These are phyloP conservation scores for Triangularia verruculosa DNA, from an alignment of 2,329 filamentous ascomycete genomes.

Conservation along the genomic window DNA sequence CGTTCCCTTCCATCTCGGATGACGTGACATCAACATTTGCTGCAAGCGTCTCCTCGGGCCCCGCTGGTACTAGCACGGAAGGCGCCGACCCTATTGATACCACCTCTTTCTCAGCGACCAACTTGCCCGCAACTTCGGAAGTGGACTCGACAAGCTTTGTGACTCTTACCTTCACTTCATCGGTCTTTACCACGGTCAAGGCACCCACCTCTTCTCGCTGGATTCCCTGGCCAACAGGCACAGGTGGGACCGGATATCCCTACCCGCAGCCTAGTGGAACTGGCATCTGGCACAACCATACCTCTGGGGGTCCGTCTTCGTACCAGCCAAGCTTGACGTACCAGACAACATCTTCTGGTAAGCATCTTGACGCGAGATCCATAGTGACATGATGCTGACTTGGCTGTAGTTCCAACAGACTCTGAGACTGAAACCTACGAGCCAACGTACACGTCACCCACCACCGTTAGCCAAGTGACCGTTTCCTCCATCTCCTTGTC, in stretches of 20 bases:
- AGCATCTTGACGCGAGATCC: not conserved
- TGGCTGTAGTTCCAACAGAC: not conserved
- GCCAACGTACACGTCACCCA: not conserved
- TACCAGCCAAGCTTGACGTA: constrained; percentile 18
- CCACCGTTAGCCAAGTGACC: not conserved
- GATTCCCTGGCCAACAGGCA: not conserved
- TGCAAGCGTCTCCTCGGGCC: not conserved
- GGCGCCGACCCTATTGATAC: constrained; percentile 8
- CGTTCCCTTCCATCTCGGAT: not conserved
- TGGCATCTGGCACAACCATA: not conserved
- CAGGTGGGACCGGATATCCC: not conserved
- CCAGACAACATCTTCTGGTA: constrained; percentile 4
- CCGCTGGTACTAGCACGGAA: not conserved
- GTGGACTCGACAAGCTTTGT: constrained; percentile 1
- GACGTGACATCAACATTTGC: constrained; percentile 4
- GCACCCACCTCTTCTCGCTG: not conserved
- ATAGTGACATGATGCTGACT: not conserved
- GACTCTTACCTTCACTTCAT: constrained; percentile 13
- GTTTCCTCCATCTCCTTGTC: not conserved
- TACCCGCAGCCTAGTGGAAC: not conserved
- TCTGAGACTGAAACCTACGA: not conserved
- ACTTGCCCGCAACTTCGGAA: not conserved
- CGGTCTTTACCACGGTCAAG: not conserved
- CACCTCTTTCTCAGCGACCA: not conserved
- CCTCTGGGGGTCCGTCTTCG: not conserved